Conservation (phyloP, 75 land plant genomes). For the Adiantum capillusveneris region DNA sequence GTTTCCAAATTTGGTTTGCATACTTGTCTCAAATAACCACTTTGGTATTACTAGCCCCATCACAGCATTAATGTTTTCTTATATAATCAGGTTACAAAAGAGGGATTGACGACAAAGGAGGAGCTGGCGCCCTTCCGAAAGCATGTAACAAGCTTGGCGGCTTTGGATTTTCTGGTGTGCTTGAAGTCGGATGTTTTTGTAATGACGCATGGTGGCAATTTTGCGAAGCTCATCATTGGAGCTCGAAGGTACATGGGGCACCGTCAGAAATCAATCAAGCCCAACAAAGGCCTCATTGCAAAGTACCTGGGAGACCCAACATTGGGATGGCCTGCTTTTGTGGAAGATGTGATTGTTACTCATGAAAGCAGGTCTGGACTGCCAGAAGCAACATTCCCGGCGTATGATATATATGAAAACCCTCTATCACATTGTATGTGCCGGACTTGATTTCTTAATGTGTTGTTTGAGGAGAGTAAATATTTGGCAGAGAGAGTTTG, state of each 20-base stretch:
- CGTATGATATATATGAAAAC: slow-evolving; percentile 91
- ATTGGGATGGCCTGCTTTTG: slow-evolving; percentile 86
- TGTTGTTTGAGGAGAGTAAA: no score
- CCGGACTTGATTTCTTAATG: slow-evolving; percentile 65
- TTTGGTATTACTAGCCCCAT: background rate
- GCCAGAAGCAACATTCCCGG: slow-evolving; percentile 88
- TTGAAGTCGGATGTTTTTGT: slow-evolving; percentile 92
- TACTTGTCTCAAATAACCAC: background rate
- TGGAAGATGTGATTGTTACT: slow-evolving; percentile 67
- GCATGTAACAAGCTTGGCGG: slow-evolving; percentile 89
- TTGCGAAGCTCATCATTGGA: slow-evolving; percentile 89
- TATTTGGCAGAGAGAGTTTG: no score
- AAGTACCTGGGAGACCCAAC: slow-evolving; percentile 88
- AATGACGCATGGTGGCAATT: slow-evolving; percentile 98
- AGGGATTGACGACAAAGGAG: slow-evolving; percentile 65
- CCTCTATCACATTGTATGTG: slow-evolving; percentile 96
- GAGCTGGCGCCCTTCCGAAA: slow-evolving; percentile 69
- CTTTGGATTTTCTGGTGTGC: slow-evolving; percentile 90
- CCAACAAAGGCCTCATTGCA: slow-evolving; percentile 89
- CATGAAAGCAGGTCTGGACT: slow-evolving; percentile 86
- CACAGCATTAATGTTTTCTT: background rate
- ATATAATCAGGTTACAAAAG: slow-evolving; percentile 72
- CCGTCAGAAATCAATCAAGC: slow-evolving; percentile 83
- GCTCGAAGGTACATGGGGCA: slow-evolving; percentile 85
- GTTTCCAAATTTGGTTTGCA: slow-evolving; percentile 95